phyloP scores from a whole-genome alignment of 2,329 filamentous ascomycete species.

The Hypoxylon sp. region DNA sequence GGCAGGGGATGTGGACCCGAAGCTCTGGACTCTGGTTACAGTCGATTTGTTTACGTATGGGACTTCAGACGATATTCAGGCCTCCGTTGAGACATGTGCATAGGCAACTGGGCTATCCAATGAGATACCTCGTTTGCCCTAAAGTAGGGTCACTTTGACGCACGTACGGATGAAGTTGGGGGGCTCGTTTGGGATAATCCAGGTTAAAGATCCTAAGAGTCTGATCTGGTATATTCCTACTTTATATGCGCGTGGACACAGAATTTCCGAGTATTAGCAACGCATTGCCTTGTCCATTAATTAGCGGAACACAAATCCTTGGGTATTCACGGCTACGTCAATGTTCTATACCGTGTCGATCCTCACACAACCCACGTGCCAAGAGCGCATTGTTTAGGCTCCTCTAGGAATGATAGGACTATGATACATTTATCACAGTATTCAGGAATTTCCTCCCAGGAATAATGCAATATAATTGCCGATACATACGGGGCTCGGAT shows the following conservation, averaged over 20 bases:
- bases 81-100: conserved; percentile 5
- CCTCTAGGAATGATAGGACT: conserved; percentile 6
- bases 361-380: conserved; percentile 16
- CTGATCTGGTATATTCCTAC: conserved; percentile 8
- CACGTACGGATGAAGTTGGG: conserved; percentile 6
- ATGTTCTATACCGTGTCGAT: conserved; percentile 12
- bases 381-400: conserved; percentile 2
- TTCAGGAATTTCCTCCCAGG: conserved; percentile 1
- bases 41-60: not conserved
- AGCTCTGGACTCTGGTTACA: conserved; percentile 7
- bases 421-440: not conserved
- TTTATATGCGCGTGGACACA: not conserved
- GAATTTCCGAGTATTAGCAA: not conserved
- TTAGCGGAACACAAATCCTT: not conserved
- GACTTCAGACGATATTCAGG: not conserved
- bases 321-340: not conserved
- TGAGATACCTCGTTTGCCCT: not conserved
- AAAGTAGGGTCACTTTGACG: conserved; percentile 16
- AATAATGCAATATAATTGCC: not conserved
- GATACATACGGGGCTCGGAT: not conserved
- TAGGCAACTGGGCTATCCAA: conserved; percentile 8
- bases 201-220: conserved; percentile 22
- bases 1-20: conserved; percentile 14
- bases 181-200: conserved; percentile 13
- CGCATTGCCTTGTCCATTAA: not conserved